These are phyloP conservation scores for Phyllachora maydis DNA, from an alignment of 2,329 filamentous ascomycete species.

Conservation along the genomic window DNA sequence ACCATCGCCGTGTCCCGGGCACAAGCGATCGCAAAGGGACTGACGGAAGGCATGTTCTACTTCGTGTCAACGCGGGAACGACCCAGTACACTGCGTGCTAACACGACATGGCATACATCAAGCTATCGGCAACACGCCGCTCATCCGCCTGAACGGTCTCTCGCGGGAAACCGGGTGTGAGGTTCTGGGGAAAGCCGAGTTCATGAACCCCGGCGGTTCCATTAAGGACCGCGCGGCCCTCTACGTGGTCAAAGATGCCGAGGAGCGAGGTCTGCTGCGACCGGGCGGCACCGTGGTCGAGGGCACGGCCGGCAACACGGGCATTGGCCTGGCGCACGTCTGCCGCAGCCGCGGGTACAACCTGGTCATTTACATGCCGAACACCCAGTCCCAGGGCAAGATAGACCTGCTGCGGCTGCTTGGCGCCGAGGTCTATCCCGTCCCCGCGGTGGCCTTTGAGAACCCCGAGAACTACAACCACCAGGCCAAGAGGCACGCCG, in stretches of 20 bases:
- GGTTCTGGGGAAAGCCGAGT: constrained; percentile 90
- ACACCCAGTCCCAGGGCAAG: constrained; percentile 96
- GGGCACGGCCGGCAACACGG: constrained; percentile 93
- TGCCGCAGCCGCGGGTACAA: constrained; percentile 83
- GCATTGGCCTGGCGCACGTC: constrained; percentile 92
- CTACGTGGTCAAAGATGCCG: constrained; percentile 84
- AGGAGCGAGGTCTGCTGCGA: constrained; percentile 63
- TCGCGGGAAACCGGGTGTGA: constrained; percentile 87
- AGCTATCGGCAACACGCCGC: constrained; percentile 95
- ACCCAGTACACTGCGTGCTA: too few species aligned
- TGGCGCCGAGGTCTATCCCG: constrained; percentile 87
- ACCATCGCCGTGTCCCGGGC: constrained; percentile 57
- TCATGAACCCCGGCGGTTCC: constrained; percentile 92
- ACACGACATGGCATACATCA: too few species aligned
- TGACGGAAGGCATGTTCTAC: constrained; percentile 49
- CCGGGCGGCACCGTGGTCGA: constrained; percentile 90
- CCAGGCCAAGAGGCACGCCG: constrained; percentile 80
- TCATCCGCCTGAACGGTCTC: constrained; percentile 75
- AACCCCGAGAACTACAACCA: constrained; percentile 97
- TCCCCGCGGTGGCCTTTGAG: constrained; percentile 88
- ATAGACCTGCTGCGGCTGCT: constrained; percentile 80
- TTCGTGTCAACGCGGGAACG: too few species aligned
- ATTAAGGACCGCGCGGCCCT: constrained; percentile 93
- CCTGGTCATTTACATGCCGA: constrained; percentile 98
- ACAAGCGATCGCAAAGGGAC: constrained; percentile 57